Base-by-base conservation (phyloP, 805 yeast species). In the Kodamaea hsintzibuensis region DNA sequence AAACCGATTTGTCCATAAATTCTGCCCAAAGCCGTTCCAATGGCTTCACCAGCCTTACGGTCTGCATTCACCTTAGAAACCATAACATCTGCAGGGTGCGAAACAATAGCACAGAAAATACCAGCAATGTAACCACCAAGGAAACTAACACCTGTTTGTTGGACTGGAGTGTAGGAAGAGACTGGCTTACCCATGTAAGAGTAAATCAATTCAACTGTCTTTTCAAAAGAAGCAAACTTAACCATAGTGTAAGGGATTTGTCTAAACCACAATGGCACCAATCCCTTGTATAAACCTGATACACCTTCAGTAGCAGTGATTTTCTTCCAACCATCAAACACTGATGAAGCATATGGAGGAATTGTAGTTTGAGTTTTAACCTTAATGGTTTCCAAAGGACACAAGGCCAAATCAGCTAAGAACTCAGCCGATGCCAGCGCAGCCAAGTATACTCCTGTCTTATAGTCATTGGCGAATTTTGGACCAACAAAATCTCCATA, bases 61-160 rank as follows among this genome's bases (percentile, higher is more conserved):
- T 84, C 91, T 56, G 87, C 80, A 69, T 90, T 92, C 65, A 95
- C 84, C 80, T 91, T 89, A 48, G 96, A 89, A 22, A 93, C 98
- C 96, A 95, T 86, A 35, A 93, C 98, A 72, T 93, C 99, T n/a
- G 98, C 98, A 17, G 99, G 99, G 71, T 95, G 98, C 25, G 98
- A 92, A 14, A 92, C 95, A 50, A 88, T 76, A 7, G 99, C 98
- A 79, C 98, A 93, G 77, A 92, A 83, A 53, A 95, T 86, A 85
- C 98, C 99, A 9, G 98, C 99, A 67, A 93, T 82, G 76, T 93
- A 93, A 69, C 99, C 98, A 71, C 97, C 97, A 47, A 85, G 77
- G 77, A 93, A 95, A 19, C 97, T 90, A 42, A 95, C 96, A 50
- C 97, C 96, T 18, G 97, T 93, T 74, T 95, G 98, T 65, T 87